Base-by-base conservation (phyloP, 139 green algal genomes). In the Pleodorina starrii region DNA sequence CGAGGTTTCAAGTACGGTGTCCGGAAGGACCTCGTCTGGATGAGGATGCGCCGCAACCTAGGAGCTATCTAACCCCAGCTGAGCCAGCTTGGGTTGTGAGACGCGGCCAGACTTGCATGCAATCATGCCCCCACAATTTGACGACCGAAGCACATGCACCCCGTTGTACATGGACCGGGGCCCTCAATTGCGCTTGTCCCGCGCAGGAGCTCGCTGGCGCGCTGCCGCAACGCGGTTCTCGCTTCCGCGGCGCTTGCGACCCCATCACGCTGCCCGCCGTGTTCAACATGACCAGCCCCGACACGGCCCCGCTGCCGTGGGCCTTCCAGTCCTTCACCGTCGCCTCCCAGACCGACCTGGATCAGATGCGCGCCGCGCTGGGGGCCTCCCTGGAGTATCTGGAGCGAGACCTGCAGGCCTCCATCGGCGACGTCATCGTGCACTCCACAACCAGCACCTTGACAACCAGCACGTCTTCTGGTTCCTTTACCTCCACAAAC, bases 381-480 rank as follows among this genome's bases (percentile, higher is more conserved):
- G 86, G 51, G 21, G 7, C 60, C 23, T 40, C 43, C 1, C 83
- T 95, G 16, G 77, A 84, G 12, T 96, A 95, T 76, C 85, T 96
- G 80, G 94, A 96, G 80, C 78, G 78, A 2, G 92, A 95, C 72
- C 36, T 94, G 25, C 42, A 38, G 4, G 92, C 85, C 38, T 84
- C 42, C 16, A 60, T 91, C 23, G 69, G 71, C 63, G 63, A 40
- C 12, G 63, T 73, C 63, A 57, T 12, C 48, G 48, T 38, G 5
- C 54, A 69, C n/a, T 42, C 29, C 9, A 25, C 16, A 69, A n/a
- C 57, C 57, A 50, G 7, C 25, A 48, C 69, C 35, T 17, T 32
- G 16, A 25, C 69, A 3, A 80, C 25, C 72, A 48, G 35, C 35
- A 5, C 69, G 35, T 35, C 63, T 38, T 36, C 63, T 38, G 63